These are phyloP conservation scores for Trypanosoma grayi DNA, from an alignment of 208 protist genomes.

Conservation along the genomic window DNA sequence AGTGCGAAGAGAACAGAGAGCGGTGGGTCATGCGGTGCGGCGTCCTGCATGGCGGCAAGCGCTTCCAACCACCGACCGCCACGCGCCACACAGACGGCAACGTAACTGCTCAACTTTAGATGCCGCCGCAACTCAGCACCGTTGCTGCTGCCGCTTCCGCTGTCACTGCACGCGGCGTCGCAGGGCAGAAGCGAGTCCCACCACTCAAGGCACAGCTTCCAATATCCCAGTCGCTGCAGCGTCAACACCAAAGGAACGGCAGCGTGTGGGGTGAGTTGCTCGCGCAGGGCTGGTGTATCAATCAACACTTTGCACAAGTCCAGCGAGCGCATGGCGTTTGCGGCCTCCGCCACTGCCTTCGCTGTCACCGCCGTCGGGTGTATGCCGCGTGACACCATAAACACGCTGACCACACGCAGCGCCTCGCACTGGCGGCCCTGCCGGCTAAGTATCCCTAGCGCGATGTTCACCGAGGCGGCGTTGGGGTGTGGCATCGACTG, in stretches of 20 bases:
- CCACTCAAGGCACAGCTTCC: slow-evolving; percentile 21
- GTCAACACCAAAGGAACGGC: slow-evolving; percentile 24
- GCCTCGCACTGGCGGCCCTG: slow-evolving; percentile 20
- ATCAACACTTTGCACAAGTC: slow-evolving; percentile 14
- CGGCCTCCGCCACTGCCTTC: slow-evolving; percentile 21
- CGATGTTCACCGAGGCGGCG: slow-evolving; percentile 20
- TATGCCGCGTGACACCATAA: slow-evolving; percentile 12
- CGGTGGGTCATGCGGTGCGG: slow-evolving; percentile 20
- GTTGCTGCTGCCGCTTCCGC: background rate
- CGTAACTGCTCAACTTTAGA: slow-evolving; percentile 60
- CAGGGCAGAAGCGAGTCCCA: slow-evolving; percentile 14
- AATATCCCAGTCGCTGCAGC: slow-evolving; percentile 18
- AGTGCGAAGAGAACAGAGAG: slow-evolving; percentile 49
- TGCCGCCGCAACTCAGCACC: slow-evolving; percentile 26
- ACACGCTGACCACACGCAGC: slow-evolving; percentile 9
- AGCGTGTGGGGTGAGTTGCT: background rate
- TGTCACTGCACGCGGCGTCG: background rate
- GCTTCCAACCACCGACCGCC: slow-evolving; percentile 15
- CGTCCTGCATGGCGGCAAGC: slow-evolving; percentile 29
- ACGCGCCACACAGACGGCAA: slow-evolving; percentile 44
- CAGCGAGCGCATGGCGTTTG: slow-evolving; percentile 27
- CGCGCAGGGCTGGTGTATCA: background rate
- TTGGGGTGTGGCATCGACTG: slow-evolving; percentile 18
- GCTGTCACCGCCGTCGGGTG: slow-evolving; percentile 14
- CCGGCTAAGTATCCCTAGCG: slow-evolving; percentile 11